Percentiles rank a stretch among this genome's conserved stretches.
Conservation (phyloP, 768 basidiomycete genomes). For the Mycena alexandri region DNA sequence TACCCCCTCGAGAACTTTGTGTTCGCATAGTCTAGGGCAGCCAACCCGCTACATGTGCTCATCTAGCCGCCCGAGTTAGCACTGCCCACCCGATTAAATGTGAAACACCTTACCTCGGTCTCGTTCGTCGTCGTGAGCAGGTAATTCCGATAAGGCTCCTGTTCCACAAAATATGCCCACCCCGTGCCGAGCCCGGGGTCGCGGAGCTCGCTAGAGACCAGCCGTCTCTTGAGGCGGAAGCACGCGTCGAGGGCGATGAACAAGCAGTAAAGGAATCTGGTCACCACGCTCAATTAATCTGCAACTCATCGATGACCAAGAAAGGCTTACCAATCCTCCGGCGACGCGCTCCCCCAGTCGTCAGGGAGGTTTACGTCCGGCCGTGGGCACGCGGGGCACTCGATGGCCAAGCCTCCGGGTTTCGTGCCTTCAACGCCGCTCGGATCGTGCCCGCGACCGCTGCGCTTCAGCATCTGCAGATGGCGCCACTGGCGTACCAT, state of each 20-base stretch:
- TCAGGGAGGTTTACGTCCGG: slow-evolving; percentile 36
- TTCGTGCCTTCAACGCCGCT: slow-evolving; percentile 2
- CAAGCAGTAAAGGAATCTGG: slow-evolving; percentile 31
- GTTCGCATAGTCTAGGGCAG: too few species aligned
- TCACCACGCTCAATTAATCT: neutral
- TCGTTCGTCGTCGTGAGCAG: slow-evolving; percentile 22
- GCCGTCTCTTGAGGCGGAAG: slow-evolving; percentile 36
- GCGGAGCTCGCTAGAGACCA: slow-evolving; percentile 33
- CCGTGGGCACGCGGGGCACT: slow-evolving; percentile 40
- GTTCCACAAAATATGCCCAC: slow-evolving; percentile 39
- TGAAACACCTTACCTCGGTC: neutral
- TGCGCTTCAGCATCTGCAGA: slow-evolving; percentile 28
- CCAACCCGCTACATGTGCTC: too few species aligned
- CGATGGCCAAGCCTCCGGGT: slow-evolving; percentile 19
- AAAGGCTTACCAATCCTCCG: slow-evolving; percentile 24
- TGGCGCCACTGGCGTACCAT: slow-evolving; percentile 30
- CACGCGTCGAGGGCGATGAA: slow-evolving; percentile 38
- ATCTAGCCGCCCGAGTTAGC: neutral
- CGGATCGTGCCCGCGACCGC: slow-evolving; percentile 5
- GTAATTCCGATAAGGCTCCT: slow-evolving; percentile 23
- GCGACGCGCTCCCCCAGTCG: slow-evolving; percentile 27
- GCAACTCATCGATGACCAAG: too few species aligned
- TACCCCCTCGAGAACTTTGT: neutral
- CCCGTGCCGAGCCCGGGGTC: slow-evolving; percentile 39
- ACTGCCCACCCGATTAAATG: neutral